Evolutionary conservation across 345 rosid species (phyloP).

Genomic region (Cardamine resedifolia): DNA sequence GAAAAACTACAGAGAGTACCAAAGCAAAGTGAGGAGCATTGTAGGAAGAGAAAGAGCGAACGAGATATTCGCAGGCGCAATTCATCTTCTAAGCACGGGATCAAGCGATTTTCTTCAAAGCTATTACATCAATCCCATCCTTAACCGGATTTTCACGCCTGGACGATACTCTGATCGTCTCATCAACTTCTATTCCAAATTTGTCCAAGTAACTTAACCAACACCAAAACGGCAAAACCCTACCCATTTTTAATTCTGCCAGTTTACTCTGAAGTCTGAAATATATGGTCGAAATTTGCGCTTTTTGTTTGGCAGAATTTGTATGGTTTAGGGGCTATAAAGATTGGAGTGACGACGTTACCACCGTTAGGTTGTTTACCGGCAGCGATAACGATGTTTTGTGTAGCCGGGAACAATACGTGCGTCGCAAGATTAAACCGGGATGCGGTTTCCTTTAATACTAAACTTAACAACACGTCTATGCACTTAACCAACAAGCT

Average conservation of each 20-base stretch:
- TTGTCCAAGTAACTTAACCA: slow-evolving; percentile 54
- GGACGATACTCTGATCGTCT: slow-evolving; percentile 75
- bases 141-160: slow-evolving; percentile 61
- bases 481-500: slow-evolving; percentile 48
- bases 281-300: not conserved
- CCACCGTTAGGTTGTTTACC: slow-evolving; percentile 91
- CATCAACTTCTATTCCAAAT: slow-evolving; percentile 49
- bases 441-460: slow-evolving; percentile 67
- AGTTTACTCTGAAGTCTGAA: not conserved
- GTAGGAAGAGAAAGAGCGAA: slow-evolving; percentile 67
- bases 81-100: slow-evolving; percentile 72
- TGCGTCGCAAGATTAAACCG: slow-evolving; percentile 64
- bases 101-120: slow-evolving; percentile 85
- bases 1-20: slow-evolving; percentile 68
- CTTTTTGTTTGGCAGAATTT: slow-evolving; percentile 40
- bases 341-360: slow-evolving; percentile 76
- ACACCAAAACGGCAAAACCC: not conserved
- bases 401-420: slow-evolving; percentile 41
- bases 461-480: slow-evolving; percentile 71
- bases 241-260: not conserved
- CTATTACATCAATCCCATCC: slow-evolving; percentile 81
- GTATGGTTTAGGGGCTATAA: slow-evolving; percentile 69
- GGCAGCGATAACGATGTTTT: slow-evolving; percentile 69
- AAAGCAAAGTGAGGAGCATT: slow-evolving; percentile 45
- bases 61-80: slow-evolving; percentile 51